phyloP scores from a whole-genome alignment of 2,329 filamentous ascomycete genomes.

The Pyricularia grisea region DNA sequence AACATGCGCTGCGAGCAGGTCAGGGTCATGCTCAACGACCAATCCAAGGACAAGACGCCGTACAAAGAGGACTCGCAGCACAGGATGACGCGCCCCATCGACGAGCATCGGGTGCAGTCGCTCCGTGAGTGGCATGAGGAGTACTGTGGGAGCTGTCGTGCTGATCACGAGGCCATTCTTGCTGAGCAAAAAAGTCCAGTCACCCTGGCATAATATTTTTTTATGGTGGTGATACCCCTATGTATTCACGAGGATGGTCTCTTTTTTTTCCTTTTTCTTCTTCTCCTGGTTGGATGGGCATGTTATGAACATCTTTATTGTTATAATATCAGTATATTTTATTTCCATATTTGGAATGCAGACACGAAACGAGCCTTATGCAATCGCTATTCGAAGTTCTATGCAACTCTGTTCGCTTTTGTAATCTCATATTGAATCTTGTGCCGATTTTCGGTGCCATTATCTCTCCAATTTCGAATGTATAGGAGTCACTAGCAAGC shows the following conservation, averaged over 20 bases:
- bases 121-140: constrained; percentile 39
- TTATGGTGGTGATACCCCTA: not conserved
- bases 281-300: too few species aligned
- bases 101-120: constrained; percentile 21
- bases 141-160: constrained; percentile 47
- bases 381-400: not conserved
- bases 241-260: not conserved
- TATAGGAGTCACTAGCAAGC: too few species aligned
- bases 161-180: constrained; percentile 25
- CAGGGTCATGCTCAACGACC: constrained; percentile 29
- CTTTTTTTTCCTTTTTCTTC: not conserved
- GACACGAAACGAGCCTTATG: not conserved
- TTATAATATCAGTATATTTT: not conserved
- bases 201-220: not conserved
- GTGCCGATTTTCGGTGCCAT: too few species aligned
- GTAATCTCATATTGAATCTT: not conserved
- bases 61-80: constrained; percentile 9
- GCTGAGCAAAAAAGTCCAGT: not conserved
- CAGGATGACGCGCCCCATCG: constrained; percentile 17
- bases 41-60: constrained; percentile 9
- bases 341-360: not conserved
- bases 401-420: not conserved
- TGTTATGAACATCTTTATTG: not conserved
- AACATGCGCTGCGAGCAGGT: constrained; percentile 62
- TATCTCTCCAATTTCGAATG: too few species aligned